These are phyloP conservation scores for Bipolaris bicolor DNA, from an alignment of 2,329 filamentous ascomycete genomes.

Conservation along the genomic window DNA sequence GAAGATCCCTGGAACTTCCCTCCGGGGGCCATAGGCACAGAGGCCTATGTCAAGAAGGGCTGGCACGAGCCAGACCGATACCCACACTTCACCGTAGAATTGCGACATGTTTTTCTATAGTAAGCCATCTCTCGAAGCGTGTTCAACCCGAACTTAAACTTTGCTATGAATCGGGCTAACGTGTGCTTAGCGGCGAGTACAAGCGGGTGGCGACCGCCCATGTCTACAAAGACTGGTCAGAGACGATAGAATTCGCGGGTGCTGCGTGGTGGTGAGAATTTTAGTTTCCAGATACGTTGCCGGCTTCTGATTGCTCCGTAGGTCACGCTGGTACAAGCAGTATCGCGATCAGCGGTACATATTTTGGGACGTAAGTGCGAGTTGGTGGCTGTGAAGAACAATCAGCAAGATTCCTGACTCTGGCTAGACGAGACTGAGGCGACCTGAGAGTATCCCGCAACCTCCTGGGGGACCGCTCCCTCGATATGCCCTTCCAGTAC, in stretches of 20 bases:
- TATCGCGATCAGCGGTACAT: background rate
- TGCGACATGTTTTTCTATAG: background rate
- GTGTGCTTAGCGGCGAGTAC: background rate
- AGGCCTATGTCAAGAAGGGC: slow-evolving; percentile 3
- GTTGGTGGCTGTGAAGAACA: background rate
- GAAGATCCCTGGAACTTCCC: background rate
- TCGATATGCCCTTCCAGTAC: background rate
- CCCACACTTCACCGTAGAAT: slow-evolving; percentile 15
- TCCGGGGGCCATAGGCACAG: background rate
- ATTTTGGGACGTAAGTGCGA: background rate
- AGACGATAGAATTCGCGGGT: background rate
- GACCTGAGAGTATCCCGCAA: background rate
- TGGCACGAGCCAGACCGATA: slow-evolving; percentile 10
- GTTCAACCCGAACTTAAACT: background rate
- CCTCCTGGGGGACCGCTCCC: background rate
- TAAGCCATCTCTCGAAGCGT: background rate
- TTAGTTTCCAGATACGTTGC: too few species aligned
- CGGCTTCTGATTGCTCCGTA: too few species aligned
- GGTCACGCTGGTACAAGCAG: background rate
- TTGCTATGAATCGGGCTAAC: background rate
- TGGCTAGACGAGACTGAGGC: background rate
- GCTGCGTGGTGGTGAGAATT: background rate
- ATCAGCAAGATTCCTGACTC: slow-evolving; percentile 5
- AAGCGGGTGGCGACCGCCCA: slow-evolving; percentile 6
- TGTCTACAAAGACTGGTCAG: slow-evolving; percentile 16